Evolutionary conservation across 78 protist genomes (phyloP), one percentile per base, ranked within the genome.

Genomic region (Tieghemostelium lacteum): DNA sequence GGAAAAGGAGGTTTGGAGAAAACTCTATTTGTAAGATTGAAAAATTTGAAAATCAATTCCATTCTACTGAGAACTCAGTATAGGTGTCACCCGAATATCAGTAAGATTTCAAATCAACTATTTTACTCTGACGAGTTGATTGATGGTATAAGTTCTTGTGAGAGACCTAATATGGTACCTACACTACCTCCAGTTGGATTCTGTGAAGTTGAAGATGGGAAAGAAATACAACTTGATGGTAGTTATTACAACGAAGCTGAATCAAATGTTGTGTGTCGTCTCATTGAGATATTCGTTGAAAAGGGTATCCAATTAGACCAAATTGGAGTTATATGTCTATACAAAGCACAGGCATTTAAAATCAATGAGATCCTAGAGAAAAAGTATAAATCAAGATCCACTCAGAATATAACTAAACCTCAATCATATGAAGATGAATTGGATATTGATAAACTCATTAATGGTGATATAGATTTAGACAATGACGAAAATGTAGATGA

Each of bases 21-120:
- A 72, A 96, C 97, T 3, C 42, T 96, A 28, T 96, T 94, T 62
- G 93, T 88, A 16, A 64, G 97, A 16, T 73, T 96, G 42, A 42
- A 73, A 12, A 19, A 39, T 3, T 29, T 5, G 24, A 49, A 75
- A 5, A 20, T 29, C 2, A 36, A 52, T 22, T 91, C 95, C 34
- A 73, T 73, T 20, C 22, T 92, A 29, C 52, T 96, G 24, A 64
- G 74, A 49, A 96, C 72, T 20, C 97, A 96, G 66, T 96, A 94
- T 69, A 74, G 97, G 70, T 94, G 96, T 72, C 96, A 96, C 55
- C 97, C 97, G 4, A 14, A 2, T 2, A 91, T 96, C 40, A 72
- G 93, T 37, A 42, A 36, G 8, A 20, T 96, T 2, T 58, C 94
- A 50, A 94, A 94, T 40, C n/a, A 24, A 28, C 54, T 96, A 33